A percentile compares a stretch with the other conserved stretches of the same genome.
These are phyloP conservation scores for Lentinula sp. DNA, from an alignment of 768 basidiomycete genomes.

Conservation along the genomic window DNA sequence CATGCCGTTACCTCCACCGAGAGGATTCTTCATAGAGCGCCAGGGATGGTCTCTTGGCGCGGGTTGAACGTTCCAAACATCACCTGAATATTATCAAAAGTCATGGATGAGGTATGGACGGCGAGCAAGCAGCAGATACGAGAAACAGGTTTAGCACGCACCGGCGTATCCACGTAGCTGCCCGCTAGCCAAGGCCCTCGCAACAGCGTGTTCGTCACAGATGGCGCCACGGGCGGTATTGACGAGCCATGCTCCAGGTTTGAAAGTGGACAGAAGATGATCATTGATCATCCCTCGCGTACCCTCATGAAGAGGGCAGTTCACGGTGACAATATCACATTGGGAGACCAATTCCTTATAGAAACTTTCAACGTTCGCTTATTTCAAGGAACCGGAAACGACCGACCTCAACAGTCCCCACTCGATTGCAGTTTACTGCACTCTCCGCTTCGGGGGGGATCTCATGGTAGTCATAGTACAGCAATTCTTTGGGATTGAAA, in stretches of 20 bases:
- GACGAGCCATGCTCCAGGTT: slow-evolving; percentile 88
- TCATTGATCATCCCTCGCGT: slow-evolving; percentile 77
- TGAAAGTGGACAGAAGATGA: slow-evolving; percentile 81
- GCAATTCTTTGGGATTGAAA: slow-evolving; percentile 84
- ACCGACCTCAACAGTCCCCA: slow-evolving; percentile 68
- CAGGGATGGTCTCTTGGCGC: slow-evolving; percentile 82
- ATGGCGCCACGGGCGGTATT: slow-evolving; percentile 94
- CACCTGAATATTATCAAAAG: slow-evolving; percentile 26
- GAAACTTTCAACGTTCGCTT: too few species aligned
- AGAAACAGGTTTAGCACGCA: slow-evolving; percentile 6
- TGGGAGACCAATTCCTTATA: slow-evolving; percentile 41
- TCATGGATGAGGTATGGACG: not conserved
- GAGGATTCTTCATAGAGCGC: slow-evolving; percentile 77
- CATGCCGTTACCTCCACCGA: slow-evolving; percentile 86
- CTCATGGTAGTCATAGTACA: slow-evolving; percentile 79
- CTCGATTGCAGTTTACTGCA: slow-evolving; percentile 57
- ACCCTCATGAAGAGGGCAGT: slow-evolving; percentile 83
- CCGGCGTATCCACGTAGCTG: slow-evolving; percentile 59
- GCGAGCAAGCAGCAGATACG: not conserved
- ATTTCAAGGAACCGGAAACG: not conserved
- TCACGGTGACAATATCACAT: slow-evolving; percentile 83
- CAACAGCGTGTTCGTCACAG: slow-evolving; percentile 77
- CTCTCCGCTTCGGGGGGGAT: slow-evolving; percentile 47
- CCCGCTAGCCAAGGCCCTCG: slow-evolving; percentile 68
- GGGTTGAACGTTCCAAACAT: slow-evolving; percentile 88